Conservation (phyloP, 805 yeast genomes). For the Metschnikowia aberdeeniae region DNA sequence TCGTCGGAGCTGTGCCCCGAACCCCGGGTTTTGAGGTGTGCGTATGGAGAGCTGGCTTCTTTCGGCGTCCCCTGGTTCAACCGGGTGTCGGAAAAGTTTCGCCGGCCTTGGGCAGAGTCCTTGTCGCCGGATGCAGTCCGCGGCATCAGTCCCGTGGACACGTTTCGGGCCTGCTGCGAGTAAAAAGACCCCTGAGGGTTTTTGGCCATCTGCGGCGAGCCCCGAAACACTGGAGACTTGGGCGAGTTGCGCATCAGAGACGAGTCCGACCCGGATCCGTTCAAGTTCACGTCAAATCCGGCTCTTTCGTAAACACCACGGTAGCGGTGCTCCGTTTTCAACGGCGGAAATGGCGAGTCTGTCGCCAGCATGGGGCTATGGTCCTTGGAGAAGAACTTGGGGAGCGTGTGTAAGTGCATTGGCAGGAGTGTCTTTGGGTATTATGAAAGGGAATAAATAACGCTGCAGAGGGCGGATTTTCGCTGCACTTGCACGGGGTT, state of each 20-base stretch:
- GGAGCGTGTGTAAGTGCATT: conserved; percentile 20
- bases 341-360: conserved; percentile 66
- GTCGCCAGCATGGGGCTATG: conserved; percentile 18
- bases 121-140: neutral
- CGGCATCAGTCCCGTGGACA: conserved; percentile 1
- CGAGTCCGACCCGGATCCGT: neutral
- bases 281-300: conserved; percentile 56
- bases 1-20: neutral
- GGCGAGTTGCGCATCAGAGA: neutral
- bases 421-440: neutral
- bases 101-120: neutral
- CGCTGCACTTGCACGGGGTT: too few relatives aligned
- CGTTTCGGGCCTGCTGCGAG: neutral
- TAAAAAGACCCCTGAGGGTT: neutral
- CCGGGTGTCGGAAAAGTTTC: neutral
- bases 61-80: neutral
- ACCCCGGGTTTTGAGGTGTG: neutral
- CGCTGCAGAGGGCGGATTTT: too few relatives aligned
- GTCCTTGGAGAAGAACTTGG: conserved; percentile 17
- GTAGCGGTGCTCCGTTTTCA: conserved; percentile 57
- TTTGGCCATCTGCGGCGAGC: neutral
- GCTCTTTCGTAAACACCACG: conserved; percentile 77
- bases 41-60: neutral
- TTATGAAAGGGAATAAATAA: neutral
- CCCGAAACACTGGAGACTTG: neutral